A percentile compares a stretch with the other conserved stretches of the same genome.
phyloP scores from a whole-genome alignment of 345 rosid species.

The Odontarrhena argentea region DNA sequence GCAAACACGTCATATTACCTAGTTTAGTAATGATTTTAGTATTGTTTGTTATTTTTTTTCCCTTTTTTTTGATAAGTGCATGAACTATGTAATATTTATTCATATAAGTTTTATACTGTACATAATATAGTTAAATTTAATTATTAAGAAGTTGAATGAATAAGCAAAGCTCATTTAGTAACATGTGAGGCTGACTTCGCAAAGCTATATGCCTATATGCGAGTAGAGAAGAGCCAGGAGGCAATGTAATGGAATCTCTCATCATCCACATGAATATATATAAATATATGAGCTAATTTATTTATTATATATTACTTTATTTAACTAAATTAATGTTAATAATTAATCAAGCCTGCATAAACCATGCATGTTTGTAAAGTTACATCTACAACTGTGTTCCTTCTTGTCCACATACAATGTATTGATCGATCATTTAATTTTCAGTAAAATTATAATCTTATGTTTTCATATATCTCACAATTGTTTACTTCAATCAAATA shows the following conservation, averaged over 20 bases:
- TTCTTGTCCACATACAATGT: constrained; percentile 23
- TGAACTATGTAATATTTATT: background rate
- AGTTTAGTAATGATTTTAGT: constrained; percentile 21
- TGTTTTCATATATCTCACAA: background rate
- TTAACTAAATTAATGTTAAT: background rate
- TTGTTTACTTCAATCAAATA: background rate
- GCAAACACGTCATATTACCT: constrained; percentile 33
- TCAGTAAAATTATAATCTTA: background rate
- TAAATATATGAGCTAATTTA: background rate
- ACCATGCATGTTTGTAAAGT: constrained; percentile 24
- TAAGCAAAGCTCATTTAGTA: constrained; percentile 13
- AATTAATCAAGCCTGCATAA: constrained; percentile 7
- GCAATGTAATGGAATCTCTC: constrained; percentile 30
- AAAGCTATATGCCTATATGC: constrained; percentile 22
- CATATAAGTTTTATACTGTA: constrained; percentile 1
- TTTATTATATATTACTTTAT: constrained; percentile 10
- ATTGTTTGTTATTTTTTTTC: too few relatives aligned
- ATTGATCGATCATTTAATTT: background rate
- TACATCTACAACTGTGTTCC: constrained; percentile 21
- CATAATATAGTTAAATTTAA: constrained; percentile 15
- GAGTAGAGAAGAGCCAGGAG: constrained; percentile 20
- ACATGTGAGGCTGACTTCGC: constrained; percentile 35
- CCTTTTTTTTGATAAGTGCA: too few relatives aligned
- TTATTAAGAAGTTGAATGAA: background rate
- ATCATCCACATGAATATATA: constrained; percentile 27